Evolutionary conservation across 164 flowering plant species (phyloP).

Genomic region (Magnolia kwangsiensis): DNA sequence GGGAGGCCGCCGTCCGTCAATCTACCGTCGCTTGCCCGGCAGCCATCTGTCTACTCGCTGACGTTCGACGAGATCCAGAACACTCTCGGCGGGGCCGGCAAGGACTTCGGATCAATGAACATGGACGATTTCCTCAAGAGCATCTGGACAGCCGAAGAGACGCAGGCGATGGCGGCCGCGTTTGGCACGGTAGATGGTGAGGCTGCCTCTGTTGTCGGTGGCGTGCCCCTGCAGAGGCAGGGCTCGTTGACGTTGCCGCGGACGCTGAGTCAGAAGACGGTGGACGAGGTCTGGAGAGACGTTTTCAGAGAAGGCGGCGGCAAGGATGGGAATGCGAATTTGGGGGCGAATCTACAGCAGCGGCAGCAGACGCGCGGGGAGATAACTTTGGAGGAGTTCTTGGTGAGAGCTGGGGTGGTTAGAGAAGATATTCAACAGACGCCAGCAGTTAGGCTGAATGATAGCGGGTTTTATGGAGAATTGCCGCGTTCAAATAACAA

Average conservation of each 20-base stretch:
- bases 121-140: slow-evolving; percentile 73
- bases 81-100: slow-evolving; percentile 62
- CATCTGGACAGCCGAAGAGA: slow-evolving; percentile 46
- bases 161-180: slow-evolving; percentile 26
- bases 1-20: slow-evolving; percentile 24
- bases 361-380: slow-evolving; percentile 34
- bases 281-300: slow-evolving; percentile 81
- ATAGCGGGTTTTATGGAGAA: slow-evolving; percentile 28
- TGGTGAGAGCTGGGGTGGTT: slow-evolving; percentile 71
- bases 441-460: slow-evolving; percentile 5
- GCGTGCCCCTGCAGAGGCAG: slow-evolving; percentile 24
- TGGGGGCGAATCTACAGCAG: slow-evolving; percentile 22
- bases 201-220: neutral
- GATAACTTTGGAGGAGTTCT: slow-evolving; percentile 83
- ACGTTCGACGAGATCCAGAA: slow-evolving; percentile 84
- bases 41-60: slow-evolving; percentile 63
- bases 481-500: slow-evolving; percentile 15
- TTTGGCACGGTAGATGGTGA: slow-evolving; percentile 10
- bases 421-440: slow-evolving; percentile 44
- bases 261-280: slow-evolving; percentile 41
- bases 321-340: slow-evolving; percentile 12
- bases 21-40: slow-evolving; percentile 43
- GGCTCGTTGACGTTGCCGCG: slow-evolving; percentile 38
- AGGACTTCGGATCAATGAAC: slow-evolving; percentile 54
- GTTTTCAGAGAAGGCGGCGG: slow-evolving; percentile 34